phyloP scores from a whole-genome alignment of 768 basidiomycete genomes.

The Lentinula aciculospora region DNA sequence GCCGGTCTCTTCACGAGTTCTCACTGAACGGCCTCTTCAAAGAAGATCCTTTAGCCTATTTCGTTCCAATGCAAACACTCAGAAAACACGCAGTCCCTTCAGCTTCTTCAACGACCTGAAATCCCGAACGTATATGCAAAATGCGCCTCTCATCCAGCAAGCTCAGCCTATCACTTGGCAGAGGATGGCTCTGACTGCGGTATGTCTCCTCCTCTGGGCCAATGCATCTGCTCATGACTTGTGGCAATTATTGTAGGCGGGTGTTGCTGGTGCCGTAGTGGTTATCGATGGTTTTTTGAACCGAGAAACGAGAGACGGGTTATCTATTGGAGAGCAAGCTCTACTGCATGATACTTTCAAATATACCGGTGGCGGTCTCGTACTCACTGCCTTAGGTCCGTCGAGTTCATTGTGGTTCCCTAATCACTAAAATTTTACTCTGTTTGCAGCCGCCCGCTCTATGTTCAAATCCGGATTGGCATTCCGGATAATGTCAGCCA shows the following conservation, averaged over 20 bases:
- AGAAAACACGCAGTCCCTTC: not conserved
- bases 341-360: constrained; percentile 76
- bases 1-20: not conserved
- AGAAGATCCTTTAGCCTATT: not conserved
- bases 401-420: not conserved
- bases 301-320: constrained; percentile 68
- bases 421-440: not conserved
- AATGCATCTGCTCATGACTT: not conserved
- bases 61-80: not conserved
- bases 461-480: constrained; percentile 67
- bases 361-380: constrained; percentile 79
- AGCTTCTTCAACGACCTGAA: not conserved
- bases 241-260: constrained; percentile 36
- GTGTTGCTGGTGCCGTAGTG: constrained; percentile 67
- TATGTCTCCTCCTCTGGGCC: not conserved
- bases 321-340: constrained; percentile 56
- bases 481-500: constrained; percentile 74
- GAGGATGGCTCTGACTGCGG: constrained; percentile 10
- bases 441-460: constrained; percentile 44
- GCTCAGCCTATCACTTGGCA: constrained; percentile 3
- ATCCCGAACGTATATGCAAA: constrained; percentile 7
- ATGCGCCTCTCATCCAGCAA: constrained; percentile 1
- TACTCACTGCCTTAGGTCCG: constrained; percentile 61
- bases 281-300: constrained; percentile 64
- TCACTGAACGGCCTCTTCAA: not conserved